A percentile compares a stretch with the other conserved stretches of the same genome.
phyloP scores from a whole-genome alignment of 352 stramenopile genomes.

The Phytophthora boehmeriae region DNA sequence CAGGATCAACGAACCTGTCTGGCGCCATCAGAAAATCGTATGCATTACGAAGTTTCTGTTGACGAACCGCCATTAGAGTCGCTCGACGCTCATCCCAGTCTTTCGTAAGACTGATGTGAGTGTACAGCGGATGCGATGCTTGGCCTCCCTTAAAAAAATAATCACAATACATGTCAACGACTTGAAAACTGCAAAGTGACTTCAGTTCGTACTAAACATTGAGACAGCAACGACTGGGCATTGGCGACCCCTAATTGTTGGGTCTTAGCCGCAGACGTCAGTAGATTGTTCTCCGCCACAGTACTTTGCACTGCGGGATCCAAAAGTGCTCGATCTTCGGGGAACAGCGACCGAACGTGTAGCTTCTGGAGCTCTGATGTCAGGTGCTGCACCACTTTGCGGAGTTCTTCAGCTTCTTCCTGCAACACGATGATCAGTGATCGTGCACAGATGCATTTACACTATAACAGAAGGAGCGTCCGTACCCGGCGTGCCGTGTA shows the following conservation, averaged over 20 bases:
- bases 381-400: constrained; percentile 16
- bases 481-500: constrained; percentile 22
- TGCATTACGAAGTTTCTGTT: constrained; percentile 27
- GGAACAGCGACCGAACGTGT: constrained; percentile 6
- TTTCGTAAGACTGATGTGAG: constrained; percentile 18
- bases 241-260: constrained; percentile 44
- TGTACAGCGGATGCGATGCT: constrained; percentile 29
- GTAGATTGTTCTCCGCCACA: constrained; percentile 25
- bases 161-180: background rate
- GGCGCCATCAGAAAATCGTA: constrained; percentile 30
- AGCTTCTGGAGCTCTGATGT: constrained; percentile 26
- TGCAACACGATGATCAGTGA: constrained; percentile 5
- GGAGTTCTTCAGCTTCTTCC: constrained; percentile 33
- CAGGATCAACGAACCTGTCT: constrained; percentile 19
- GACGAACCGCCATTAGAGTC: constrained; percentile 28
- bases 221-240: constrained; percentile 37
- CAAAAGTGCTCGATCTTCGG: constrained; percentile 16
- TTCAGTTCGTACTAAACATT: constrained; percentile 22
- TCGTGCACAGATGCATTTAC: background rate
- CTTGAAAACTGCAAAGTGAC: no score
- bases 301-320: constrained; percentile 15
- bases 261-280: constrained; percentile 32
- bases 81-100: constrained; percentile 33
- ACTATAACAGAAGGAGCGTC: no score
- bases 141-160: constrained; percentile 16